Conservation (phyloP, 2,329 filamentous ascomycete species). For the Penicillium sp. region DNA sequence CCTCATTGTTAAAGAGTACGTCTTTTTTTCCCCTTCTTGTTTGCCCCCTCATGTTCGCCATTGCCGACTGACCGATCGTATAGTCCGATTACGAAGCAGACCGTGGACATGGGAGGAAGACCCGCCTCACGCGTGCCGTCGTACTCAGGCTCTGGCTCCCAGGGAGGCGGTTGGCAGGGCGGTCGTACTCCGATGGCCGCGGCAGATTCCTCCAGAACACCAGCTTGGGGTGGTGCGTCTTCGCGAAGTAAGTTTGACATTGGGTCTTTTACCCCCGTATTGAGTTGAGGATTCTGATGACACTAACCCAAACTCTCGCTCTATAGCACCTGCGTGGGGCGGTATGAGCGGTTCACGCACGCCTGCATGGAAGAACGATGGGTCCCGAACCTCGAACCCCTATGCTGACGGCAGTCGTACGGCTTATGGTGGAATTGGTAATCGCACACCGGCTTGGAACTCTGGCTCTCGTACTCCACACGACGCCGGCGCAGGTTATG, state of each 20-base stretch:
- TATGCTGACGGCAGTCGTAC: constrained; percentile 67
- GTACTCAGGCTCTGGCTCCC: constrained; percentile 40
- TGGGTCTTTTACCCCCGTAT: not conserved
- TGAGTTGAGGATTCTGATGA: no score
- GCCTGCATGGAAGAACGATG: constrained; percentile 53
- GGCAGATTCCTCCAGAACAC: constrained; percentile 61
- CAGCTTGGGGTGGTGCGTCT: constrained; percentile 61
- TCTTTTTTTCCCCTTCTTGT: constrained; percentile 8
- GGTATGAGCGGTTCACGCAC: constrained; percentile 44
- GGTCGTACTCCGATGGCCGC: constrained; percentile 63
- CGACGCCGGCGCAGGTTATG: constrained; percentile 61
- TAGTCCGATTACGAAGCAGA: constrained; percentile 61
- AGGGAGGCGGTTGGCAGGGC: constrained; percentile 53
- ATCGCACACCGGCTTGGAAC: constrained; percentile 71
- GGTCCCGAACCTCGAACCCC: constrained; percentile 50
- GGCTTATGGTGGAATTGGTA: constrained; percentile 61
- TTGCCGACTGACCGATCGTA: constrained; percentile 3
- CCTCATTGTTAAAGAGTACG: constrained; percentile 77
- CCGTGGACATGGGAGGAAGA: constrained; percentile 61
- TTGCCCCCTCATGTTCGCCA: constrained; percentile 6
- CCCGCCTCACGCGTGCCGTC: constrained; percentile 41
- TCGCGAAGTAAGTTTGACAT: constrained; percentile 52
- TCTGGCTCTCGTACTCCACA: constrained; percentile 68
- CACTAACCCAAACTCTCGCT: not conserved
- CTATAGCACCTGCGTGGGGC: constrained; percentile 38